Conservation (phyloP, 208 protist species). For the Spironucleus salmonicida region DNA sequence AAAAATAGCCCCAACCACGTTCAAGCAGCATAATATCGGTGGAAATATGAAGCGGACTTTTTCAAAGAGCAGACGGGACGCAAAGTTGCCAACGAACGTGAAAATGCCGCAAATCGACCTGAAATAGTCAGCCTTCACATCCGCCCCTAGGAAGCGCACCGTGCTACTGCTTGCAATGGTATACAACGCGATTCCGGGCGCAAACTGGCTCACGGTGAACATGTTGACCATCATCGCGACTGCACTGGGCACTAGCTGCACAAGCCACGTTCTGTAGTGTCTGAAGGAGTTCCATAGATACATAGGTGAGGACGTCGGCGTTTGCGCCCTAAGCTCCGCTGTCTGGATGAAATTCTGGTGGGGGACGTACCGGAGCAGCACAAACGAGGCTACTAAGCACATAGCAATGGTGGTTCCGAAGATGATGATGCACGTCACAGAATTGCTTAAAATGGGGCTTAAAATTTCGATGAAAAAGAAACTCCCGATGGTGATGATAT, state of each 20-base stretch:
- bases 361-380: background rate
- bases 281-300: background rate
- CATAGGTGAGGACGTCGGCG: too few species aligned
- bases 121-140: background rate
- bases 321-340: background rate
- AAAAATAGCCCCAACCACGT: conserved; percentile 17
- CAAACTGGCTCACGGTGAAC: conserved; percentile 30
- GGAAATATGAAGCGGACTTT: background rate
- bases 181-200: conserved; percentile 28
- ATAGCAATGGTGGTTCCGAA: background rate
- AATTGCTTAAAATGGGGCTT: background rate
- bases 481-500: background rate
- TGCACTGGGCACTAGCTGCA: background rate
- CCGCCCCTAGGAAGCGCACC: background rate
- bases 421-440: too few species aligned
- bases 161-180: background rate
- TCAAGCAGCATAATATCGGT: background rate
- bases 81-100: conserved; percentile 29
- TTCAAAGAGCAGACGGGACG: background rate
- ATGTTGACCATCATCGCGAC: conserved; percentile 35
- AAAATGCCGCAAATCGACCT: conserved; percentile 21
- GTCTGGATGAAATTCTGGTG: too few species aligned
- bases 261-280: background rate
- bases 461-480: background rate
- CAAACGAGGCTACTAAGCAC: background rate